Percentiles rank a stretch among this genome's conserved stretches.
These are phyloP conservation scores for Vaccinium darrowii DNA, from an alignment of 148 eudicot genomes.

Conservation along the genomic window DNA sequence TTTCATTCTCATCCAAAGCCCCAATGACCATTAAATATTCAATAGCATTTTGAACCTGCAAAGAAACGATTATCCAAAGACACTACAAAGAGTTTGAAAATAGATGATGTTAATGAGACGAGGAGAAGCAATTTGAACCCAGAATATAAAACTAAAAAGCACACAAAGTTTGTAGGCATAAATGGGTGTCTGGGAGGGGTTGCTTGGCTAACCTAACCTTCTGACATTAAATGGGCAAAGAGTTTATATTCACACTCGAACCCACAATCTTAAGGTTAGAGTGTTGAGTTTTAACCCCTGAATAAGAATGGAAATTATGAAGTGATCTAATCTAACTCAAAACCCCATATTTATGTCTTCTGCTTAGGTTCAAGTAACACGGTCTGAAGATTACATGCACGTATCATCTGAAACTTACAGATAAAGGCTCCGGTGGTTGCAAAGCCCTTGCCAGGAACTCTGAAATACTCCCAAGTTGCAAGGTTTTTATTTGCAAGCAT, in stretches of 20 bases:
- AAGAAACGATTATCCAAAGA: conserved; percentile 14
- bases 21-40: conserved; percentile 91
- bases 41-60: conserved; percentile 92
- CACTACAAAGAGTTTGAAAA: neutral
- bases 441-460: conserved; percentile 85
- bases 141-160: neutral
- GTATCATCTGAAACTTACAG: conserved; percentile 45
- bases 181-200: neutral
- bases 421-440: conserved; percentile 88
- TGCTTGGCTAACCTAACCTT: neutral
- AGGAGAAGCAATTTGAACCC: neutral
- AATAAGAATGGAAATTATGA: conserved; percentile 3
- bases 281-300: neutral
- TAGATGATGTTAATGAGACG: neutral
- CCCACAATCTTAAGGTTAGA: neutral
- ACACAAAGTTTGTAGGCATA: neutral
- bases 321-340: conserved; percentile 4
- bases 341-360: neutral
- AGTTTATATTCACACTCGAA: neutral
- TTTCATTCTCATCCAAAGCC: conserved; percentile 88
- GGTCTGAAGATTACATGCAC: conserved; percentile 1
- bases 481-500: conserved; percentile 93
- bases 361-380: neutral
- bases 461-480: conserved; percentile 80
- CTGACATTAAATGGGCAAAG: neutral